Conservation (phyloP, 176 grass and related monocot genomes). For the Sorghum bicolor region Sorghum_bicolor_NCBIv3 NC_012870.2:70674001-70674500, state of each 20-base stretch:
- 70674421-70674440: background rate
- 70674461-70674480: background rate
- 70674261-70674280: background rate
- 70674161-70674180: background rate
- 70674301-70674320: background rate
- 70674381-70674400: background rate
- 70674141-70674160: background rate
- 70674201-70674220: background rate
- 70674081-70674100: background rate
- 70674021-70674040: background rate
- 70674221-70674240: background rate
- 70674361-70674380: background rate
- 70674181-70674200: background rate
- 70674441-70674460: background rate
- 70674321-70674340: background rate
- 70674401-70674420: background rate
- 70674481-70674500: background rate
- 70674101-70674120: background rate
- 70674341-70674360: constrained; percentile 28
- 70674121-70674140: background rate
- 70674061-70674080: background rate
- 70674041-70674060: background rate
- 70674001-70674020: background rate
- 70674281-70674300: constrained; percentile 4
- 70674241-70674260: background rate